Percentiles rank a stretch among this genome's conserved stretches.
Evolutionary conservation across 805 yeast species (phyloP).

Genomic region (Ogataea trehaloabstinens): DNA sequence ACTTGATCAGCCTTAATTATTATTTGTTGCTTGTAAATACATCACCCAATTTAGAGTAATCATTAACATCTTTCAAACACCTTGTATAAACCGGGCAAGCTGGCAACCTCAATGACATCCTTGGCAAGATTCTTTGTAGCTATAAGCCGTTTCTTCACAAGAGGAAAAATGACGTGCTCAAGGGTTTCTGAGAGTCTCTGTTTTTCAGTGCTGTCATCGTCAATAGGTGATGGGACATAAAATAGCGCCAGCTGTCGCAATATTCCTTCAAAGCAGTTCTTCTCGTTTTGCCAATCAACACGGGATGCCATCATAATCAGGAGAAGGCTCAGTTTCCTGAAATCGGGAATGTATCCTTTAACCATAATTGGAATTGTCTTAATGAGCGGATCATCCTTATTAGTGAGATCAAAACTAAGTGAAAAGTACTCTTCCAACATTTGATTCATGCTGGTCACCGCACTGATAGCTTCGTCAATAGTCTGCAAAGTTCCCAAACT

Average conservation of each 20-base stretch:
- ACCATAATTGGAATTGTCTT: conserved; percentile 65
- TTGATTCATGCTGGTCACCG: conserved; percentile 49
- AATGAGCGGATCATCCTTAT: conserved; percentile 38
- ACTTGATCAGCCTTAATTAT: conserved; percentile 2
- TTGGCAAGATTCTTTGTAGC: conserved; percentile 54
- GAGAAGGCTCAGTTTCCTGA: conserved; percentile 64
- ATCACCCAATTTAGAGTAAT: too few species aligned
- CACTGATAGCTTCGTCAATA: conserved; percentile 10
- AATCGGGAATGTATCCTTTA: conserved; percentile 59
- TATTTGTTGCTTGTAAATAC: too few species aligned
- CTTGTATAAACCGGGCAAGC: conserved; percentile 82
- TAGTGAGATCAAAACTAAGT: conserved; percentile 38
- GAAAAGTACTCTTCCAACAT: conserved; percentile 84
- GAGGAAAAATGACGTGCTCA: conserved; percentile 65
- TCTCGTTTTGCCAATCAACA: conserved; percentile 68
- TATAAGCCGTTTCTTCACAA: conserved; percentile 57
- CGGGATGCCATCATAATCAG: conserved; percentile 57
- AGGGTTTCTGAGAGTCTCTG: conserved; percentile 36
- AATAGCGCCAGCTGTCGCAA: conserved; percentile 67
- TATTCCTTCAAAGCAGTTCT: conserved; percentile 63
- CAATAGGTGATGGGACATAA: conserved; percentile 57
- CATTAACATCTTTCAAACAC: conserved; percentile 90
- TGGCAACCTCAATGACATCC: conserved; percentile 81
- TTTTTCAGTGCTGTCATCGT: conserved; percentile 22
- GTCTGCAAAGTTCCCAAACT: conserved; percentile 8